These are phyloP conservation scores for Caloboletus firmus DNA, from an alignment of 1,284 basidiomycete species.

Conservation along the genomic window DNA sequence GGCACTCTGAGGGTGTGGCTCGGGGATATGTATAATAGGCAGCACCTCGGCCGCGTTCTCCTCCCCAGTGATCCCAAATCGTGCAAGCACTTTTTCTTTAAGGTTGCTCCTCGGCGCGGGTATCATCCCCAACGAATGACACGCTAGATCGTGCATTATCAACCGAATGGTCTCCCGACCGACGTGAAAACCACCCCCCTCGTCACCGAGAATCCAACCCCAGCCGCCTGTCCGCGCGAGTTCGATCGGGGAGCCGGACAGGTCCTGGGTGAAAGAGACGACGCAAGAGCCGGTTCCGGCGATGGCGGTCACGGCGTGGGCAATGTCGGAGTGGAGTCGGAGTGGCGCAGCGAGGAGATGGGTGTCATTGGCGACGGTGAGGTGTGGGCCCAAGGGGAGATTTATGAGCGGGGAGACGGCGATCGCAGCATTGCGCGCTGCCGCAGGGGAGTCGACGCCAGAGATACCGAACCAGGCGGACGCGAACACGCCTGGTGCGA, in stretches of 20 bases:
- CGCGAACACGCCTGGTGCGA: slow-evolving; percentile 44
- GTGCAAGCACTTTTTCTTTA: slow-evolving; percentile 46
- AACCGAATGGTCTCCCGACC: slow-evolving; percentile 70
- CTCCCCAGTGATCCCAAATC: slow-evolving; percentile 55
- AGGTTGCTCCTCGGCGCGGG: slow-evolving; percentile 39
- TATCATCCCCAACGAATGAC: slow-evolving; percentile 45
- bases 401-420: slow-evolving; percentile 55
- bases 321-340: slow-evolving; percentile 54
- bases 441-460: slow-evolving; percentile 69
- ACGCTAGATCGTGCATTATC: slow-evolving; percentile 58
- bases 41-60: slow-evolving; percentile 61
- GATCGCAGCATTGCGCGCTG: slow-evolving; percentile 51
- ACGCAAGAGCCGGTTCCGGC: slow-evolving; percentile 73
- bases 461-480: slow-evolving; percentile 78
- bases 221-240: slow-evolving; percentile 74
- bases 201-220: slow-evolving; percentile 83
- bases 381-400: slow-evolving; percentile 50
- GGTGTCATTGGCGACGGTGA: slow-evolving; percentile 73
- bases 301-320: slow-evolving; percentile 62
- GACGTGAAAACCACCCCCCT: slow-evolving; percentile 75
- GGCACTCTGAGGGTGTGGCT: slow-evolving; percentile 37
- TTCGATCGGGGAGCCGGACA: slow-evolving; percentile 46
- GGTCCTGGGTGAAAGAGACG: slow-evolving; percentile 55
- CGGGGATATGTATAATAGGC: slow-evolving; percentile 56
- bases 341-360: slow-evolving; percentile 74